Base-by-base conservation (phyloP, 2,329 filamentous ascomycete species). In the Pseudogymnoascus sp. region DNA sequence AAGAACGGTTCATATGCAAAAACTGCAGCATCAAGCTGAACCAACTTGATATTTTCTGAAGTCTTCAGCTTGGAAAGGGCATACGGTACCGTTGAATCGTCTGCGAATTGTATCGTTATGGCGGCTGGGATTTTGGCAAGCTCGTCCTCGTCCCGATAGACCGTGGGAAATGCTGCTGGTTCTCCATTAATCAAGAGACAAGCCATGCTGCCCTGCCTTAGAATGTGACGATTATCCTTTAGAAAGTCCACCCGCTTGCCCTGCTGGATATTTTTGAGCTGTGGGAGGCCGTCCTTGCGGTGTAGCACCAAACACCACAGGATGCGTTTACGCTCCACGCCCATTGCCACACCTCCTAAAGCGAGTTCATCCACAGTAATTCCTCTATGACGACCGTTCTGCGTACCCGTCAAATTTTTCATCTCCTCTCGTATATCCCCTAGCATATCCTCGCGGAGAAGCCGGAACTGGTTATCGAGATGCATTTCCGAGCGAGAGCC, bases 1-100 rank as follows among this genome's bases (percentile, higher is more conserved):
- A 91, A 70, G 1, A 91, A 78, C 0, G 88, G 88, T 60, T 89
- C 84, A 61, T 85, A 89, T 0, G 87, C 84, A 68, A 90, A 91
- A 0, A 86, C 78, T 0, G 87, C 77, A 0, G 87, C 86, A 41
- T 88, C 81, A 0, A 90, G 81, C 2, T 85, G 72, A 0, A 86
- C 70, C 47, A 90, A 85, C 3, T 74, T 67, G 10, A 81, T 67
- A 17, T 73, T 36, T 26, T 64, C 54, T 0, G 70, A 65, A 0
- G 68, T 61, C 6, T 76, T 73, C 5, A 86, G 67, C 0, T 73
- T 76, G 0, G 74, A 41, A 0, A 90, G 67, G 0, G 80, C 74
- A 6, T 78, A 78, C 0, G 72, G 68, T 1, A 87, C 64, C 0
- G 78, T 77, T 0, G 69, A 64, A 1, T 73, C 69, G 15, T 83